These are phyloP conservation scores for Aureobasidium pullulans DNA, from an alignment of 2,329 filamentous ascomycete species.

Conservation along the genomic window DNA sequence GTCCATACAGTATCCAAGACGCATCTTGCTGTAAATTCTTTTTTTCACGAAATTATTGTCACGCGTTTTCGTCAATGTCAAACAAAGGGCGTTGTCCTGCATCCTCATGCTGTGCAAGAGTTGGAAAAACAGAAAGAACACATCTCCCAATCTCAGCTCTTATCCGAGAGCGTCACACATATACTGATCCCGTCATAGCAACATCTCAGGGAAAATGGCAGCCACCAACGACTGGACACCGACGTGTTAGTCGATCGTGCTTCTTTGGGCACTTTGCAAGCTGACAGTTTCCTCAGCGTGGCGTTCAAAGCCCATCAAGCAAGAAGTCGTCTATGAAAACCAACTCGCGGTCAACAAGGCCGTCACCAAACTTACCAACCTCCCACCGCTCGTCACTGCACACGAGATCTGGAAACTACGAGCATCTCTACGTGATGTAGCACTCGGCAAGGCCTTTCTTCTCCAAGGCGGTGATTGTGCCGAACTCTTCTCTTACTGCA, in stretches of 20 bases:
- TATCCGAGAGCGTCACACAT: background rate
- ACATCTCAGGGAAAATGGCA: background rate
- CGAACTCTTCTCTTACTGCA: conserved; percentile 95
- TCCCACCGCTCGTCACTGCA: conserved; percentile 74
- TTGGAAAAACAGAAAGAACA: background rate
- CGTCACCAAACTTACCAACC: conserved; percentile 54
- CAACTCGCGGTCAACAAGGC: conserved; percentile 51
- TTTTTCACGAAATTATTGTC: conserved; percentile 1
- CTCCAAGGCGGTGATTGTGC: conserved; percentile 96
- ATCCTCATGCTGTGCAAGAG: background rate
- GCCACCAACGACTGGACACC: conserved; percentile 30
- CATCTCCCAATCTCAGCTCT: too few species aligned
- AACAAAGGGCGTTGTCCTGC: background rate
- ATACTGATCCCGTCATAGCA: background rate
- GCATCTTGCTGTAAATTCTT: conserved; percentile 1
- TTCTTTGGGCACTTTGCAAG: background rate
- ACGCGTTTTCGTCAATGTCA: conserved; percentile 8
- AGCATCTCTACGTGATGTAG: conserved; percentile 72
- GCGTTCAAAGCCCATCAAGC: conserved; percentile 72
- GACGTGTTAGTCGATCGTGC: conserved; percentile 26
- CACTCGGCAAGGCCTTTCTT: conserved; percentile 82
- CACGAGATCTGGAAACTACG: conserved; percentile 75
- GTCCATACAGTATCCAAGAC: background rate
- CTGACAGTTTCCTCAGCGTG: conserved; percentile 48
- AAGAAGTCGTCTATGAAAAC: conserved; percentile 64